phyloP scores from a whole-genome alignment of 495 filamentous ascomycete genomes.

The Trichoderma virens region DNA sequence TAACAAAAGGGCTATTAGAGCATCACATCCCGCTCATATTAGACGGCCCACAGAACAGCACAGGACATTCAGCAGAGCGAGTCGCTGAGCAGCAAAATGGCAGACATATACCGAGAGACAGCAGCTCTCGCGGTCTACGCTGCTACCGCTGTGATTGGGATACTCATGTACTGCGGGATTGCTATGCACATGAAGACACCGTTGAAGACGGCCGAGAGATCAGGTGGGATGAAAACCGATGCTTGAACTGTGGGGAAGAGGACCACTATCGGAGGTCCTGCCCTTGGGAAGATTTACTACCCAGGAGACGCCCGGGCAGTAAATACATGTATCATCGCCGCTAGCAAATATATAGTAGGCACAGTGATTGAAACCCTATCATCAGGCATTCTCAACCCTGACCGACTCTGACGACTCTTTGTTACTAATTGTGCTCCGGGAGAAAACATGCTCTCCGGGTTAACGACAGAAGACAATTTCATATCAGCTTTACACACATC shows the following conservation, averaged over 20 bases:
- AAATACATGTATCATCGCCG: not conserved
- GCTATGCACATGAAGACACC: not conserved
- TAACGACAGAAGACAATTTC: no score
- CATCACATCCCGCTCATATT: not conserved
- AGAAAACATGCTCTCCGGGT: no score
- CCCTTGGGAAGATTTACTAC: not conserved
- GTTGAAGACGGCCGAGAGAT: not conserved
- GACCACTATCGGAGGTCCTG: not conserved
- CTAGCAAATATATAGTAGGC: no score
- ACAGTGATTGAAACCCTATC: no score
- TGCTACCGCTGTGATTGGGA: not conserved
- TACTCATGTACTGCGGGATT: not conserved
- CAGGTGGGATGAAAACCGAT: not conserved
- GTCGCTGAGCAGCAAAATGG: not conserved
- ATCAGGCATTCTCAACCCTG: no score
- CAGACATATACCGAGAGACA: not conserved
- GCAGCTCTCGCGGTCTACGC: no score
- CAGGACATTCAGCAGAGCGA: not conserved
- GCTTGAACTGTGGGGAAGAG: not conserved
- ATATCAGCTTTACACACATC: no score
- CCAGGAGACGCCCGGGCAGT: not conserved
- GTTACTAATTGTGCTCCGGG: no score
- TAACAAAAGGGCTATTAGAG: conserved; percentile 14
- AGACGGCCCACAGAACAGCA: not conserved
- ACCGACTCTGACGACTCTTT: no score